Evolutionary conservation across 1,139 yeast genomes (phyloP), one percentile per base, ranked within the genome.

Genomic region (Lodderomyces orthopsilosis): DNA sequence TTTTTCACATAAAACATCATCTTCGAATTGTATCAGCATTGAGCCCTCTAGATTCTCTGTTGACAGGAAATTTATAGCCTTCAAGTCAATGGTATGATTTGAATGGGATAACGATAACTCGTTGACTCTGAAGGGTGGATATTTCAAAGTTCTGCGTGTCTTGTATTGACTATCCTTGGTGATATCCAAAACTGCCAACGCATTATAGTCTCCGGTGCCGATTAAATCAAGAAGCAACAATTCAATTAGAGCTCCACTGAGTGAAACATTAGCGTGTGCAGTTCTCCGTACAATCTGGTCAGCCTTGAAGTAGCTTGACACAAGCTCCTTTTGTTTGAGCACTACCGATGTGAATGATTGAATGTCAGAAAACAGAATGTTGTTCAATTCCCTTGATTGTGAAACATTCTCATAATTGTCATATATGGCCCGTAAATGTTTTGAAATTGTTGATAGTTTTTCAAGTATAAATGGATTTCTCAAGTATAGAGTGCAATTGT

Each of bases 391-490:
- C 36, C 54, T 59, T 24, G 55, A 46, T 24, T 51, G 51, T 41
- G 51, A 51, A 6, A 48, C 32, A 14, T 48, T 44, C 8, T 54
- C 34, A 49, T 58, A 61, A 13, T 50, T 49, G 10, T 49, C 50
- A 13, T 67, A 43, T 13, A 71, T 48, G 6, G 43, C 36, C 4
- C 46, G 37, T 42, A 70, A 57, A 12, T 54, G 53, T 4, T 30
- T 22, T 34, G 48, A 52, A 26, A 59, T 55, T 3, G 40, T 46
- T 18, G 44, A 36, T 30, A 73, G 56, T 48, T 63, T 70, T 17
- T 67, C 74, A 30, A 68, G 49, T 13, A 71, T 59, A 46, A 70
- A 72, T 10, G 77, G 77, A 46, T 72, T 72, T 41, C 76, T 58
- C 15, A 65, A 48, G n/a, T 55, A 37, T 2, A 42, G 35, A 9